Percentiles rank a stretch among this genome's conserved stretches.
phyloP scores from a whole-genome alignment of 1,139 yeast species.

The Insectozyma bohioensis region DNA sequence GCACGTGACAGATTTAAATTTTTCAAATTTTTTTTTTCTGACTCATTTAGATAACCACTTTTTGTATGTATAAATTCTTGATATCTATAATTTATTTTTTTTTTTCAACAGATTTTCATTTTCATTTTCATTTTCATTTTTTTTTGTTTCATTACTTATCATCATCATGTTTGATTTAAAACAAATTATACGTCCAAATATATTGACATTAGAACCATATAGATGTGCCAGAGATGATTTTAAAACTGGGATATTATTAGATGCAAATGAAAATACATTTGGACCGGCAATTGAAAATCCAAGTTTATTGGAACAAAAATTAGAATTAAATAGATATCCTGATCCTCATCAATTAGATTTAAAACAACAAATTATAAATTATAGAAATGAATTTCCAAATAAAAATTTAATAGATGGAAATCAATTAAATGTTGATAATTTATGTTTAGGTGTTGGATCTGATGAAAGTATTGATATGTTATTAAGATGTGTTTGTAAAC shows the following conservation, averaged over 20 bases:
- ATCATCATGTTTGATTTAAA: slow-evolving; percentile 51
- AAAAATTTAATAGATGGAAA: slow-evolving; percentile 20
- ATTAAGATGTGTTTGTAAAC: slow-evolving; percentile 80
- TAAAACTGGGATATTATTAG: slow-evolving; percentile 80
- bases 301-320: slow-evolving; percentile 24
- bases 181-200: slow-evolving; percentile 78
- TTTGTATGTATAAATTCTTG: too few species aligned
- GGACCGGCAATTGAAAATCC: slow-evolving; percentile 67
- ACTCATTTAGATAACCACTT: too few species aligned
- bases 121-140: slow-evolving; percentile 1
- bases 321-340: slow-evolving; percentile 84
- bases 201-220: slow-evolving; percentile 78
- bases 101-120: too few species aligned
- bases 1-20: too few species aligned
- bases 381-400: slow-evolving; percentile 58
- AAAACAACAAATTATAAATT: slow-evolving; percentile 67
- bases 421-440: slow-evolving; percentile 58
- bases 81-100: too few species aligned
- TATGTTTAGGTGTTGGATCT: slow-evolving; percentile 95
- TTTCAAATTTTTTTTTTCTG: too few species aligned
- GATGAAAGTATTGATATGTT: slow-evolving; percentile 93
- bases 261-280: slow-evolving; percentile 94
- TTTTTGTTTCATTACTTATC: slow-evolving; percentile 2
- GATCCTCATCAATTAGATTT: slow-evolving; percentile 92
- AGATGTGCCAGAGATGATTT: slow-evolving; percentile 95